Conservation (phyloP, 2,329 filamentous ascomycete species). For the Pseudogymnoascus pannorum region DNA sequence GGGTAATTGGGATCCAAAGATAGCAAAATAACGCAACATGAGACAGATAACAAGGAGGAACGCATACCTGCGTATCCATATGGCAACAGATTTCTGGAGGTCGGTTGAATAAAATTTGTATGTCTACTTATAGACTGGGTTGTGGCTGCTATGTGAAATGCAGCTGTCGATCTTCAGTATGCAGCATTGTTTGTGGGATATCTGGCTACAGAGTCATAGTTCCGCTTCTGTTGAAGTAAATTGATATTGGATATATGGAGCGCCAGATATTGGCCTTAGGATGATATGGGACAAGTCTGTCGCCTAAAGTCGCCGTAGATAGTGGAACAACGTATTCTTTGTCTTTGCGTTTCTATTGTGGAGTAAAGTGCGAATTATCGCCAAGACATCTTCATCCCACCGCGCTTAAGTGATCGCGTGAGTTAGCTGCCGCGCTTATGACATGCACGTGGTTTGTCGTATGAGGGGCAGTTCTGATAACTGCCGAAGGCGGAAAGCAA, state of each 20-base stretch:
- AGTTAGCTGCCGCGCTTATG: slow-evolving; percentile 5
- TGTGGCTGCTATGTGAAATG: slow-evolving; percentile 5
- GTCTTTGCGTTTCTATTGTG: slow-evolving; percentile 7
- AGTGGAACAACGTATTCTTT: not conserved
- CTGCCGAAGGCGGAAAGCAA: not conserved
- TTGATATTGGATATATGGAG: not conserved
- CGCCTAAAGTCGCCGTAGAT: not conserved
- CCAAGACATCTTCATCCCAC: slow-evolving; percentile 10
- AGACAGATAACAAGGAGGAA: not conserved
- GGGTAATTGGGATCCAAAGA: not conserved
- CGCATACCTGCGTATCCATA: slow-evolving; percentile 9
- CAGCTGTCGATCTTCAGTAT: slow-evolving; percentile 9
- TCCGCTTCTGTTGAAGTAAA: not conserved
- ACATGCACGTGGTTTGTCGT: slow-evolving; percentile 3
- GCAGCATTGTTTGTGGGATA: slow-evolving; percentile 8
- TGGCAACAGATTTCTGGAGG: not conserved
- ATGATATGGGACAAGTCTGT: not conserved
- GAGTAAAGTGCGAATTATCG: slow-evolving; percentile 9
- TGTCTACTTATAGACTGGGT: not conserved
- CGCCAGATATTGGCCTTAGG: not conserved
- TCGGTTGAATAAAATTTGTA: slow-evolving; percentile 7
- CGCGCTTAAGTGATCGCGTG: slow-evolving; percentile 9
- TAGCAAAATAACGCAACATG: not conserved
- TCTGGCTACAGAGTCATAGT: slow-evolving; percentile 7
- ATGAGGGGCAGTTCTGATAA: not conserved